Evolutionary conservation across 257 asterid species (phyloP).

Genomic region (Scutellaria minor): DNA sequence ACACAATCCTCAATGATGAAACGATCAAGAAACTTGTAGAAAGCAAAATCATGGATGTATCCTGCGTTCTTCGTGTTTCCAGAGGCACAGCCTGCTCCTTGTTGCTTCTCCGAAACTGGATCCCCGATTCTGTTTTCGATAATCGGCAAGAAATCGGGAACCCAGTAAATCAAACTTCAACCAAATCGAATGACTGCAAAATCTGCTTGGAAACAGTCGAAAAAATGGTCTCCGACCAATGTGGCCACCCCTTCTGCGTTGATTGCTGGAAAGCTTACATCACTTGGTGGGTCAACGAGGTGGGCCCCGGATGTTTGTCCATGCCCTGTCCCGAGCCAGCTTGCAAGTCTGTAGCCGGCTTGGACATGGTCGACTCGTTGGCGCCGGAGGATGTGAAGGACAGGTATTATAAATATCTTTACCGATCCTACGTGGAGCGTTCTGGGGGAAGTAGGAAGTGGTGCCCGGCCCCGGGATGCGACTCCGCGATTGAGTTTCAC

Average conservation of each 20-base stretch:
- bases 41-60: slow-evolving; percentile 28
- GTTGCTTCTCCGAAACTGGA: slow-evolving; percentile 39
- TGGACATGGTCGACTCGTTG: slow-evolving; percentile 32
- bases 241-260: slow-evolving; percentile 40
- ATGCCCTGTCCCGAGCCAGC: slow-evolving; percentile 46
- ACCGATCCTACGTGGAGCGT: slow-evolving; percentile 40
- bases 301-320: slow-evolving; percentile 44
- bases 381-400: slow-evolving; percentile 12
- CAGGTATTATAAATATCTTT: slow-evolving; percentile 26
- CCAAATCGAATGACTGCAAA: neutral
- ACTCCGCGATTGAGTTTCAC: slow-evolving; percentile 33
- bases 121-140: slow-evolving; percentile 33
- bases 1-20: slow-evolving; percentile 30
- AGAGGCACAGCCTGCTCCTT: slow-evolving; percentile 34
- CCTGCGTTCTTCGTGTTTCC: slow-evolving; percentile 32
- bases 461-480: slow-evolving; percentile 56
- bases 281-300: slow-evolving; percentile 28
- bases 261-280: slow-evolving; percentile 38
- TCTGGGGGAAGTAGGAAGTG: slow-evolving; percentile 26
- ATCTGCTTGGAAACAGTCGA: slow-evolving; percentile 33
- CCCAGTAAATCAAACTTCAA: no score
- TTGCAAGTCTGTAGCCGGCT: neutral
- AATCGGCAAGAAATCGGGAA: neutral
- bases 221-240: slow-evolving; percentile 5
- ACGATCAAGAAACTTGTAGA: slow-evolving; percentile 27